A percentile compares a stretch with the other conserved stretches of the same genome.
Evolutionary conservation across 805 yeast species (phyloP).

Genomic region (Candida verbasci): DNA sequence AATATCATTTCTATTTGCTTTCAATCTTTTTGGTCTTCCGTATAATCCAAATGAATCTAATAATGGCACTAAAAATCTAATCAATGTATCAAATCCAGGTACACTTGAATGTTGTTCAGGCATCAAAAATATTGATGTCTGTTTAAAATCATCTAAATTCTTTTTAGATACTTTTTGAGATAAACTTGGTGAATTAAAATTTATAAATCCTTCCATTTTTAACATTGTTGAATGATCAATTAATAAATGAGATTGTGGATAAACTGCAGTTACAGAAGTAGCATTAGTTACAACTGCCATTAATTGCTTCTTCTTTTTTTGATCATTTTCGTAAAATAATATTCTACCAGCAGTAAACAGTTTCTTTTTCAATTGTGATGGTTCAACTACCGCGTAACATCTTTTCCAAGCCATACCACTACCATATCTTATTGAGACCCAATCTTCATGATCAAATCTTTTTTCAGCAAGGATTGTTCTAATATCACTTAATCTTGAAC

Average conservation of each 20-base stretch:
- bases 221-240: slow-evolving; percentile 86
- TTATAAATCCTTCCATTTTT: slow-evolving; percentile 80
- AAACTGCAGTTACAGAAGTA: slow-evolving; percentile 78
- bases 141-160: slow-evolving; percentile 31
- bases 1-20: slow-evolving; percentile 38
- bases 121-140: slow-evolving; percentile 39
- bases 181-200: slow-evolving; percentile 43
- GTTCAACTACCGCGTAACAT: slow-evolving; percentile 86
- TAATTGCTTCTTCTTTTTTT: slow-evolving; percentile 61
- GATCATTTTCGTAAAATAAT: slow-evolving; percentile 78
- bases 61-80: slow-evolving; percentile 37
- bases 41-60: slow-evolving; percentile 41
- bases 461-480: slow-evolving; percentile 80
- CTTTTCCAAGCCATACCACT: slow-evolving; percentile 98
- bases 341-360: slow-evolving; percentile 58
- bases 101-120: slow-evolving; percentile 43
- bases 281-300: slow-evolving; percentile 78
- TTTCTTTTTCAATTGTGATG: slow-evolving; percentile 50
- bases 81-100: slow-evolving; percentile 48
- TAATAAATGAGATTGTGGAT: slow-evolving; percentile 77
- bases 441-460: slow-evolving; percentile 83
- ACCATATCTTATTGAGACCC: slow-evolving; percentile 94
- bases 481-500: slow-evolving; percentile 82
- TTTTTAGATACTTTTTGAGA: slow-evolving; percentile 31
- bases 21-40: slow-evolving; percentile 41